phyloP scores from a whole-genome alignment of 78 protist species.

The Protostelium mycophagum region DNA sequence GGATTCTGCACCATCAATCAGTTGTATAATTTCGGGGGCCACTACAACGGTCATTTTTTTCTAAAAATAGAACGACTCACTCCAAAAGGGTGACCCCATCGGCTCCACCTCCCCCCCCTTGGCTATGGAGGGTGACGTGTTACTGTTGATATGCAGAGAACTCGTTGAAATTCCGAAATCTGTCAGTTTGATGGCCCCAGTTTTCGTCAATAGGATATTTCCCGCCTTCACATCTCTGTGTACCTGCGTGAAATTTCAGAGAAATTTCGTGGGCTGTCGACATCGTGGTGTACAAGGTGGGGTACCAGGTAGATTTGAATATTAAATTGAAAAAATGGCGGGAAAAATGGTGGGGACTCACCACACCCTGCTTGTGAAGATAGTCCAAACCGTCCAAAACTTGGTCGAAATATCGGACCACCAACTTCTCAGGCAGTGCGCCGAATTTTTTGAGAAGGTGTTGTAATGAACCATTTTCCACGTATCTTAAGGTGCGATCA shows the following conservation, averaged over 20 bases:
- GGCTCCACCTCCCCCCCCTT: background rate
- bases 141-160: background rate
- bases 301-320: too few species aligned
- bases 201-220: slow-evolving; percentile 74
- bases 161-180: slow-evolving; percentile 6
- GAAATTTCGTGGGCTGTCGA: background rate
- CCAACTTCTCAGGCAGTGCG: slow-evolving; percentile 69
- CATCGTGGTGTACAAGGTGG: too few species aligned
- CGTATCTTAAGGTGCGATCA: slow-evolving; percentile 2
- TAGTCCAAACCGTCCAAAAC: slow-evolving; percentile 66
- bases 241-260: too few species aligned
- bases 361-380: slow-evolving; percentile 67
- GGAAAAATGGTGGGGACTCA: background rate
- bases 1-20: background rate
- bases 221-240: slow-evolving; percentile 90
- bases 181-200: slow-evolving; percentile 71
- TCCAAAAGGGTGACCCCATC: background rate
- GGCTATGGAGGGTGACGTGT: background rate
- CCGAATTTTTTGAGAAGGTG: slow-evolving; percentile 65
- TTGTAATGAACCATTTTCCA: slow-evolving; percentile 79
- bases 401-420: slow-evolving; percentile 49
- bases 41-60: background rate
- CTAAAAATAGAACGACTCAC: background rate
- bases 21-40: background rate
- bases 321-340: too few species aligned